Percentiles rank a stretch among this genome's conserved stretches.
Evolutionary conservation across 768 basidiomycete genomes (phyloP).

Genomic region (Grammothele lineata): DNA sequence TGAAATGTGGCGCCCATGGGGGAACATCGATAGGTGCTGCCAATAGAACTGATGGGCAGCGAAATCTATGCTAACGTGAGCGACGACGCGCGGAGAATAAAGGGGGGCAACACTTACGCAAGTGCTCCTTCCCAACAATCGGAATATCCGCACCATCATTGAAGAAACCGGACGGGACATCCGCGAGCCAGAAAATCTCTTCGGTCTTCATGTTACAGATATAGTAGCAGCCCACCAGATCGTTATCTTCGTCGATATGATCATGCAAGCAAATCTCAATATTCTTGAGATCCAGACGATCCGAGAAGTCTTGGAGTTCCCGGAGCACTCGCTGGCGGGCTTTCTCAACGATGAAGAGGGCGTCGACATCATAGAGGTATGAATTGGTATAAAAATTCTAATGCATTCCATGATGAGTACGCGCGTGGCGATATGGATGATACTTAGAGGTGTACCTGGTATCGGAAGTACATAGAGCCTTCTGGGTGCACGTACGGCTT

Average conservation of each 20-base stretch:
- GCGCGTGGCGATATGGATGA: background rate
- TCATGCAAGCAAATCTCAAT: conserved; percentile 1
- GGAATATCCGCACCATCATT: background rate
- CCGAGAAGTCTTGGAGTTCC: background rate
- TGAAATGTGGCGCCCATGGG: conserved; percentile 5
- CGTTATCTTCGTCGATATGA: background rate
- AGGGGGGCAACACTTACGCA: background rate
- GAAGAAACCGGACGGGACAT: background rate
- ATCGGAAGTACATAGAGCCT: conserved; percentile 10
- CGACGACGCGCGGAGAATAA: background rate
- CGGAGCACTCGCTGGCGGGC: background rate
- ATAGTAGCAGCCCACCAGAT: conserved; percentile 5
- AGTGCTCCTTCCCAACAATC: background rate
- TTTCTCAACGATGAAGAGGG: background rate
- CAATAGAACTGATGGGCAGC: background rate
- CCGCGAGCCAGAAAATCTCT: conserved; percentile 1
- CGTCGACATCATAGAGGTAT: background rate
- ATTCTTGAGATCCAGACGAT: background rate
- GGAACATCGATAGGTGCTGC: conserved; percentile 11
- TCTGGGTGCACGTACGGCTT: conserved; percentile 5
- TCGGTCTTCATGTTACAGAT: background rate
- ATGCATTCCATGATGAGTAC: background rate
- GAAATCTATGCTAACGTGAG: background rate
- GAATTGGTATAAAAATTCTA: conserved; percentile 5
- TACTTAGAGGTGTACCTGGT: background rate